A percentile compares a stretch with the other conserved stretches of the same genome.
phyloP scores from a whole-genome alignment of 306 rosid species.

The Fagus crenata region DNA sequence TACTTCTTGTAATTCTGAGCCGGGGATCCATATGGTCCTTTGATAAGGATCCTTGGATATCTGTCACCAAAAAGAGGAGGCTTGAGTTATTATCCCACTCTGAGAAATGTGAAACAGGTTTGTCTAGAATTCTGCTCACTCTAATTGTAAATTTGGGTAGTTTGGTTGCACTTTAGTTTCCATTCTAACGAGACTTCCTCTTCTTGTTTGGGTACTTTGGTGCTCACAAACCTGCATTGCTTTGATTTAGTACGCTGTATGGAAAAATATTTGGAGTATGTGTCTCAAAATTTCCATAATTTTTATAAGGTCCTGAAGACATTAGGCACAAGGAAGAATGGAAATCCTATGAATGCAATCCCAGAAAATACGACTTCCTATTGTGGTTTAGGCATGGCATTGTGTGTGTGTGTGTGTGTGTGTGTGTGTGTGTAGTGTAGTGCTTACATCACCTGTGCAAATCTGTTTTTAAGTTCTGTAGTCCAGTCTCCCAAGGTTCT shows the following conservation, averaged over 20 bases:
- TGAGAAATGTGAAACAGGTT: conserved; percentile 8
- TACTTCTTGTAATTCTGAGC: conserved; percentile 74
- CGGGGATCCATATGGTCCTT: conserved; percentile 97
- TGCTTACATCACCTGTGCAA: conserved; percentile 47
- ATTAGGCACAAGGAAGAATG: neutral
- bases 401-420: neutral
- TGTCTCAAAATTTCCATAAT: too few species aligned
- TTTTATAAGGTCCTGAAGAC: neutral
- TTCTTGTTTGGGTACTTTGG: conserved; percentile 43
- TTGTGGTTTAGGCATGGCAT: conserved; percentile 4
- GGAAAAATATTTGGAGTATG: too few species aligned
- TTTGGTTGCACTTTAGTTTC: conserved; percentile 53
- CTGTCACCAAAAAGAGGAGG: conserved; percentile 28
- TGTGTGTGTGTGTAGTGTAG: too few species aligned
- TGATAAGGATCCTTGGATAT: conserved; percentile 71
- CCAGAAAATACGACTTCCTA: neutral
- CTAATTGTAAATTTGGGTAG: conserved; percentile 24
- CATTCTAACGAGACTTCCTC: conserved; percentile 59
- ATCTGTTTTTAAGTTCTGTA: conserved; percentile 59
- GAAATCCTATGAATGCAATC: neutral
- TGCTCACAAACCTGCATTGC: conserved; percentile 64
- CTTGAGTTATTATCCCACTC: neutral
- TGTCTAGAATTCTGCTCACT: conserved; percentile 39
- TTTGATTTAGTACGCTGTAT: conserved; percentile 19
- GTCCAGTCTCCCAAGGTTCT: conserved; percentile 91